These are phyloP conservation scores for Malus hybrid DNA, from an alignment of 331 rosid genomes.

Conservation along the genomic window DNA sequence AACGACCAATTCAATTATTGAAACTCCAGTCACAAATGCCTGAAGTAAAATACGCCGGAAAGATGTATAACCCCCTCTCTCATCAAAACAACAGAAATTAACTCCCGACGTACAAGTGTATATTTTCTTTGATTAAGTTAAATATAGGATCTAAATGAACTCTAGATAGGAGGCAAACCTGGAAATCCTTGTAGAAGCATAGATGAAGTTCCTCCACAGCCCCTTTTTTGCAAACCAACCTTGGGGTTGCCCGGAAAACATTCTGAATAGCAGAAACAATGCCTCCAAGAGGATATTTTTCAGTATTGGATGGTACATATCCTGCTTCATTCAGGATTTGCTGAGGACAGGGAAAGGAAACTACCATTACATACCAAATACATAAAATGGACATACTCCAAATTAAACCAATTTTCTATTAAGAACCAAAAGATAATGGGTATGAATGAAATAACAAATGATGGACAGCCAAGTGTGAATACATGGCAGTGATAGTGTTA, in stretches of 20 bases:
- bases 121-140: background rate
- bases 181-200: slow-evolving; percentile 82
- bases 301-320: slow-evolving; percentile 75
- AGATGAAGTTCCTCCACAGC: slow-evolving; percentile 63
- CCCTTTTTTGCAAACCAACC: slow-evolving; percentile 51
- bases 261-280: slow-evolving; percentile 81
- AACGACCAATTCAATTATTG: no score
- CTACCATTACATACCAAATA: background rate
- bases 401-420: background rate
- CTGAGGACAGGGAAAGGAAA: slow-evolving; percentile 34
- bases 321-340: slow-evolving; percentile 69
- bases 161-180: slow-evolving; percentile 40
- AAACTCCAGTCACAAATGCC: background rate
- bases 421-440: background rate
- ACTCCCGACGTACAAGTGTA: background rate
- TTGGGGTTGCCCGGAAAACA: slow-evolving; percentile 74
- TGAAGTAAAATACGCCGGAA: background rate
- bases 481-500: background rate
- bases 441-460: background rate
- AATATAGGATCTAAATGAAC: background rate
- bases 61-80: background rate
- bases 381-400: background rate
- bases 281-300: slow-evolving; percentile 88
- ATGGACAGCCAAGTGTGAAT: background rate
- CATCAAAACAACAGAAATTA: background rate